phyloP scores from a whole-genome alignment of 2,329 filamentous ascomycete species.

The Nectriaceae sp. region DNA sequence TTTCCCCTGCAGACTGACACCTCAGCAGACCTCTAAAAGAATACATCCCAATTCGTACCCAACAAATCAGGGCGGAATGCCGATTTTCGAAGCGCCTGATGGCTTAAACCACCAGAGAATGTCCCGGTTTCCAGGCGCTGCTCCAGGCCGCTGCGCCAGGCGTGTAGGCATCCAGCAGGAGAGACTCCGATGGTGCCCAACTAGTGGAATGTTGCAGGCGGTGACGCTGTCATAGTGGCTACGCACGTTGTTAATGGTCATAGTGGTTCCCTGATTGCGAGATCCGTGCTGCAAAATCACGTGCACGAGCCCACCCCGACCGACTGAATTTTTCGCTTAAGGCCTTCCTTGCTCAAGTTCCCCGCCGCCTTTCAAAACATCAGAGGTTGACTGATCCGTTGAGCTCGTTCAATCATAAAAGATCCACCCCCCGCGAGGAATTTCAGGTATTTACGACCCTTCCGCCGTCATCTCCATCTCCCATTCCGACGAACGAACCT shows the following conservation, averaged over 20 bases:
- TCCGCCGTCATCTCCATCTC: slow-evolving; percentile 16
- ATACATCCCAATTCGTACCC: no score
- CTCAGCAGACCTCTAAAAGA: no score
- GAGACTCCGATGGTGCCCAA: slow-evolving; percentile 19
- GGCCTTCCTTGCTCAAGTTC: slow-evolving; percentile 40
- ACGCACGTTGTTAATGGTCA: neutral
- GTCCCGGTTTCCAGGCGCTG: neutral
- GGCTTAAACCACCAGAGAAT: neutral
- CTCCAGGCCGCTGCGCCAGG: slow-evolving; percentile 1
- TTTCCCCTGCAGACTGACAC: no score
- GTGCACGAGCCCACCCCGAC: slow-evolving; percentile 34
- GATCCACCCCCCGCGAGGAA: slow-evolving; percentile 31
- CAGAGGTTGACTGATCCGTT: slow-evolving; percentile 38
- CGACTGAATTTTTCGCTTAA: slow-evolving; percentile 48
- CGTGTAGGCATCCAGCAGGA: slow-evolving; percentile 14
- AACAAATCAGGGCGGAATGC: no score
- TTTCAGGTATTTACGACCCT: slow-evolving; percentile 26
- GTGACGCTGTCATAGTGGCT: slow-evolving; percentile 21
- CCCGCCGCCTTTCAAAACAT: slow-evolving; percentile 47
- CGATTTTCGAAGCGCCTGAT: no score
- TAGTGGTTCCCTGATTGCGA: slow-evolving; percentile 10
- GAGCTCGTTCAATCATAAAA: slow-evolving; percentile 38
- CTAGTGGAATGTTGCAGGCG: slow-evolving; percentile 26
- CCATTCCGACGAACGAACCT: slow-evolving; percentile 15
- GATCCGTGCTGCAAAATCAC: slow-evolving; percentile 32